These are phyloP conservation scores for Rosa chinensis DNA, from an alignment of 306 rosid genomes.

Conservation along the genomic window DNA sequence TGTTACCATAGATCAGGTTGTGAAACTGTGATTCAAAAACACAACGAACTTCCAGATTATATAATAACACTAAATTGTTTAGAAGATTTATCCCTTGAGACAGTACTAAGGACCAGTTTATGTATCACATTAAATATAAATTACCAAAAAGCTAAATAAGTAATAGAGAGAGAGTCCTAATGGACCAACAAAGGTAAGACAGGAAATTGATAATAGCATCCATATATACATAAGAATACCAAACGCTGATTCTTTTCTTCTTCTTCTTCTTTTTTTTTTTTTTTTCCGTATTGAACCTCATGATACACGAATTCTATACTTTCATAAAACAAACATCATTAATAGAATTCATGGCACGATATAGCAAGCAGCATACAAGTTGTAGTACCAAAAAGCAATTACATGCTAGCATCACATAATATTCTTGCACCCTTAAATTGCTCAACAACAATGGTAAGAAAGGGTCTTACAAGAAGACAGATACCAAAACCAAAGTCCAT, in stretches of 20 bases:
- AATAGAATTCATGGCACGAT: neutral
- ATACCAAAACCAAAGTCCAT: neutral
- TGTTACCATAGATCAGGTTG: neutral
- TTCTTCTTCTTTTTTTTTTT: neutral
- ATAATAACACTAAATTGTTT: neutral
- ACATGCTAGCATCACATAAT: neutral
- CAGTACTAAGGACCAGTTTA: neutral
- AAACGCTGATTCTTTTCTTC: too few species aligned
- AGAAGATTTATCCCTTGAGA: neutral
- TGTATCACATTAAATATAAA: neutral
- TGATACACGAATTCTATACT: neutral
- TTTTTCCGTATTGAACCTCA: neutral
- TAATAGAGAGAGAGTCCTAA: neutral
- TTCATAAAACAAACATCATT: neutral
- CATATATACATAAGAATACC: neutral
- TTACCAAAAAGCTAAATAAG: neutral
- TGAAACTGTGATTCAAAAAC: neutral
- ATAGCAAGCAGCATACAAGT: neutral
- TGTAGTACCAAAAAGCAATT: neutral
- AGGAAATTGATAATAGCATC: too few species aligned
- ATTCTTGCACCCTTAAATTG: neutral
- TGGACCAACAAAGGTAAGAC: neutral
- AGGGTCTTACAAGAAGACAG: neutral
- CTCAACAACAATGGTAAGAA: neutral
- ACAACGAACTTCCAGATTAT: neutral